Evolutionary conservation across 2,329 filamentous ascomycete genomes (phyloP), one percentile per base, ranked within the genome.

Genomic region (Cladosporium sp.): DNA sequence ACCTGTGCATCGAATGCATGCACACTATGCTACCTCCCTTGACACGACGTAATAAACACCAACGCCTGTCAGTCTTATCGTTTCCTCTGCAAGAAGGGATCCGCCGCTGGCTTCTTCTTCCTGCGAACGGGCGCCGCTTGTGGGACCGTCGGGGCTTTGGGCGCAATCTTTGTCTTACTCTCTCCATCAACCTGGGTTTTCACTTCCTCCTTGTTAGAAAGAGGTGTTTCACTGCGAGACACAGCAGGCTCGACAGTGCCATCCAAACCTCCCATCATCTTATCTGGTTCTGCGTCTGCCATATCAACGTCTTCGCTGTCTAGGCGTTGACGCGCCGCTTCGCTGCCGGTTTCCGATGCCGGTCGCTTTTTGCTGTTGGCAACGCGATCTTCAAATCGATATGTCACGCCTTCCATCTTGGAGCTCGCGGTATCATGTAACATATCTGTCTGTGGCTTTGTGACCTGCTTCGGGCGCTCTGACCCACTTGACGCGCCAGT

Each of bases 381-480:
- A 12, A 69, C 30, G 19, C 65, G 66, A 57, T 72, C 70, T 60
- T 69, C 61, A 40, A 69, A 70, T 6, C 64, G 65, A 50, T 69
- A 68, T 15, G 60, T 64, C 14, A 71, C 61, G 39, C 70, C 75
- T 25, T 76, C 72, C 60, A 79, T 74, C 2, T 72, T 70, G 30
- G 58, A 28, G 50, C 43, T 39, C 22, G 54, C 40, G 12, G 25
- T 19, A 28, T 39, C 51, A 11, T 47, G 30, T 30, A 28, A 38
- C 34, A 38, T 22, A 15, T 34, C 12, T 19, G 54, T 20, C 42
- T 47, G 36, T 19, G 54, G 42, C 34, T 28, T 56, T 5, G 54
- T 49, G 14, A 15, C 15, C 20, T 39, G 42, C 22, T 28, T 56
- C 25, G 40, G 19, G 5, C 42, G 42, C 42, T 39, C 34, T 15